Evolutionary conservation across 2,329 filamentous ascomycete species (phyloP).

Genomic region (Scortechinia acanthostroma): DNA sequence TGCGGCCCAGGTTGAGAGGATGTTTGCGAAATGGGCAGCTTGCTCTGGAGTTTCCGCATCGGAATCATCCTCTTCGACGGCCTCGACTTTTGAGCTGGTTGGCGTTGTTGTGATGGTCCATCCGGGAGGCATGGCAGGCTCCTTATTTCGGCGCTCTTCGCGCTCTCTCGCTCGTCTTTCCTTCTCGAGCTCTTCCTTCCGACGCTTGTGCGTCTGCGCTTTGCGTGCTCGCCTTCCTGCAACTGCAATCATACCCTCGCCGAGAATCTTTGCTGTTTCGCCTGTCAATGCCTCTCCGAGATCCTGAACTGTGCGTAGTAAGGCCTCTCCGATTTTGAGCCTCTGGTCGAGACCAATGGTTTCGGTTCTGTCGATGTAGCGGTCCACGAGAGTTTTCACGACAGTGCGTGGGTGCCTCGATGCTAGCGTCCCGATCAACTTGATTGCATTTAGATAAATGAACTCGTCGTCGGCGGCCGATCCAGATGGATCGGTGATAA

Average conservation of each 20-base stretch:
- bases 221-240: slow-evolving; percentile 26
- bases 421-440: slow-evolving; percentile 25
- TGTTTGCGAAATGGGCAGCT: slow-evolving; percentile 19
- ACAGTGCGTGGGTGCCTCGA: slow-evolving; percentile 29
- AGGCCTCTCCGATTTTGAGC: slow-evolving; percentile 27
- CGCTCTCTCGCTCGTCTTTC: slow-evolving; percentile 12
- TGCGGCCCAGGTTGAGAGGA: slow-evolving; percentile 27
- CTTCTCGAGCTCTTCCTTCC: slow-evolving; percentile 14
- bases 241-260: slow-evolving; percentile 25
- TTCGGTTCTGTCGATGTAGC: slow-evolving; percentile 26
- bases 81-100: too few relatives aligned
- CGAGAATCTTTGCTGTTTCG: slow-evolving; percentile 22
- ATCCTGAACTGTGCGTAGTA: slow-evolving; percentile 28
- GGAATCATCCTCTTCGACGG: slow-evolving; percentile 13
- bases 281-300: slow-evolving; percentile 24
- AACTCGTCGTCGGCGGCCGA: slow-evolving; percentile 25
- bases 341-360: slow-evolving; percentile 24
- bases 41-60: slow-evolving; percentile 22
- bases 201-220: slow-evolving; percentile 16
- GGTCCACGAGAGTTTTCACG: slow-evolving; percentile 25
- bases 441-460: slow-evolving; percentile 30
- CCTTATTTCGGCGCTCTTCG: slow-evolving; percentile 3
- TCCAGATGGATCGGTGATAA: slow-evolving; percentile 20
- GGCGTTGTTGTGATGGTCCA: background rate
- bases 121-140: background rate